Evolutionary conservation across 2,329 filamentous ascomycete species (phyloP).

Genomic region (Fusarium falciforme): DNA sequence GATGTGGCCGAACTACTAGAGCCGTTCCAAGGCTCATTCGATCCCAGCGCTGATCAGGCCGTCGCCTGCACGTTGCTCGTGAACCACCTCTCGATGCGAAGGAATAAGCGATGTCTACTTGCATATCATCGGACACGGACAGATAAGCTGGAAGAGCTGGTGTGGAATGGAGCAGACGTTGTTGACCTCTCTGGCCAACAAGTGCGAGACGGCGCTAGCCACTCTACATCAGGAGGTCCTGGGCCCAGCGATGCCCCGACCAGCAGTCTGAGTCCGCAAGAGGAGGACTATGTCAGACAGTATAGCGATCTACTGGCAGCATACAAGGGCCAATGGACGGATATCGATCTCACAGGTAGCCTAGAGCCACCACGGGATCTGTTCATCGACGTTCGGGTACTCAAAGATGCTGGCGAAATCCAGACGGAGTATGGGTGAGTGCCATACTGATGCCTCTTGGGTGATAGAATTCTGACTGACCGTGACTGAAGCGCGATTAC

Average conservation of each 20-base stretch:
- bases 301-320: constrained; percentile 94
- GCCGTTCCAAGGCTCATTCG: constrained; percentile 86
- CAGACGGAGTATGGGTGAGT: constrained; percentile 98
- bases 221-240: constrained; percentile 41
- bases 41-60: constrained; percentile 84
- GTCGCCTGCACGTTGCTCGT: constrained; percentile 90
- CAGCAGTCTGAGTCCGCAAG: constrained; percentile 90
- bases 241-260: constrained; percentile 63
- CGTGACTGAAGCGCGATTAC: constrained; percentile 79
- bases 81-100: constrained; percentile 92
- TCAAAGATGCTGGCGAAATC: constrained; percentile 98
- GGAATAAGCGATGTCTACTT: constrained; percentile 94
- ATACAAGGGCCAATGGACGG: constrained; percentile 98
- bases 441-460: not conserved
- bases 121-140: constrained; percentile 93
- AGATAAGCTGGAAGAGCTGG: constrained; percentile 92
- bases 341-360: constrained; percentile 94
- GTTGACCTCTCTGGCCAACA: constrained; percentile 75
- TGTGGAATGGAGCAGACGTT: constrained; percentile 90
- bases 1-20: constrained; percentile 84
- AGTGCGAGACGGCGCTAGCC: constrained; percentile 53
- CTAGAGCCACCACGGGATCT: constrained; percentile 94
- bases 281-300: constrained; percentile 94
- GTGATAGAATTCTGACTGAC: constrained; percentile 30
- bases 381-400: constrained; percentile 94